Evolutionary conservation across 2,329 filamentous ascomycete species (phyloP).

Genomic region (Stromatinia cepivora): DNA sequence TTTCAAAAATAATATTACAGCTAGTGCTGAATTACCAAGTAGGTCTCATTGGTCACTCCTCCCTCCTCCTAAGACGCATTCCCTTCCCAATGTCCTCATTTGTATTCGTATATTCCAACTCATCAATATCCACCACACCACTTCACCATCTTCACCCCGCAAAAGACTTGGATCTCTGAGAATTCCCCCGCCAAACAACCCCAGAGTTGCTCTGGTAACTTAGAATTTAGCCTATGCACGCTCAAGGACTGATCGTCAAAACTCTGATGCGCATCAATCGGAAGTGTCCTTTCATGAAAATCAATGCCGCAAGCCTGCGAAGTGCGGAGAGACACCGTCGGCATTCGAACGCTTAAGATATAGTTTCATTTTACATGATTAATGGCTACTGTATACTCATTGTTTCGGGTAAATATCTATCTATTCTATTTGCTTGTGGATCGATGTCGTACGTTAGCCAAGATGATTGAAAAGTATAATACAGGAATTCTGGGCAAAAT

Average conservation of each 20-base stretch:
- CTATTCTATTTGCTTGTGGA: neutral
- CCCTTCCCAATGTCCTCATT: neutral
- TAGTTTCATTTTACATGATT: neutral
- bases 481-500: slow-evolving; percentile 8
- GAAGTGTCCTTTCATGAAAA: neutral
- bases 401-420: slow-evolving; percentile 2
- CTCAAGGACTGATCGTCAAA: neutral
- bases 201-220: slow-evolving; percentile 2
- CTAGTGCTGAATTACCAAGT: neutral
- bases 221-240: neutral
- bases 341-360: neutral
- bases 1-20: neutral
- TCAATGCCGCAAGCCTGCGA: neutral
- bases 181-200: neutral
- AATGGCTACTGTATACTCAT: neutral
- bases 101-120: too few species aligned
- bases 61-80: neutral
- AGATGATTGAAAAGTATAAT: neutral
- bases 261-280: slow-evolving; percentile 25
- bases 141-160: neutral
- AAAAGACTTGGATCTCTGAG: neutral
- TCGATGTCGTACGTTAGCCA: neutral
- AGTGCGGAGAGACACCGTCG: neutral
- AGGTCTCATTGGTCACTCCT: neutral
- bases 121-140: neutral